Base-by-base conservation (phyloP, 2,329 filamentous ascomycete genomes). In the Metarhizium brunneum region DNA sequence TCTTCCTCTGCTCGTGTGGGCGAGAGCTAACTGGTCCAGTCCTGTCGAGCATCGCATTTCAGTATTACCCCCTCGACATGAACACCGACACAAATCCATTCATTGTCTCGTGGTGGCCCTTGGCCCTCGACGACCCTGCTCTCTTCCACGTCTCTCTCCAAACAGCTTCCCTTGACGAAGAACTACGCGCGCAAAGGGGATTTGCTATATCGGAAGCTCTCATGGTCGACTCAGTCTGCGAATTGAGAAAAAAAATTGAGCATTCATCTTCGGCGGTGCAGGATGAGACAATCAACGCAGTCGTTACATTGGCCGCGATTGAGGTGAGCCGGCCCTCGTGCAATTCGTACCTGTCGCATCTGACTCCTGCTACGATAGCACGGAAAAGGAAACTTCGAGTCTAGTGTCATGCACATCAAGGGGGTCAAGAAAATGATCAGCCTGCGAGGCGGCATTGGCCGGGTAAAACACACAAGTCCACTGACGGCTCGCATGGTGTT, bases 91-190 rank as follows among this genome's bases (percentile, higher is more conserved):
- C 80, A 7, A 83, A 83, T 59, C 80, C 80, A 0, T 83, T 83
- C 57, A 67, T 83, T 18, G 67, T 81, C 6, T 82, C 79, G 0
- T 83, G 81, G 81, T 83, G 81, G 80, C 81, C 81, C 0, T 69
- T 79, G 1, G 79, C 80, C 0, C 70, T 83, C 0, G 74, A 70
- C 0, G 80, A 83, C 55, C 78, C 80, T 0, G 78, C 78, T 4
- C 61, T 83, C 1, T 83, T 83, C 54, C 79, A 83, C 59, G 79
- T 83, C 29, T 82, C 79, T 2, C 68, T 83, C 13, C 80, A 83
- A 61, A 83, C 80, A 5, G 80, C 80, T 45, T 83, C 72, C 42
- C 72, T 82, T 0, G 79, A 83, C 56, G 73, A 81, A 35, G 80
- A 83, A 60, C 57, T 77, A 11, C 61, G 70, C 13, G 78, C 78